A percentile compares a stretch with the other conserved stretches of the same genome.
Conservation (phyloP, 2,329 filamentous ascomycete genomes). For the Stagonosporopsis vannaccii region DNA sequence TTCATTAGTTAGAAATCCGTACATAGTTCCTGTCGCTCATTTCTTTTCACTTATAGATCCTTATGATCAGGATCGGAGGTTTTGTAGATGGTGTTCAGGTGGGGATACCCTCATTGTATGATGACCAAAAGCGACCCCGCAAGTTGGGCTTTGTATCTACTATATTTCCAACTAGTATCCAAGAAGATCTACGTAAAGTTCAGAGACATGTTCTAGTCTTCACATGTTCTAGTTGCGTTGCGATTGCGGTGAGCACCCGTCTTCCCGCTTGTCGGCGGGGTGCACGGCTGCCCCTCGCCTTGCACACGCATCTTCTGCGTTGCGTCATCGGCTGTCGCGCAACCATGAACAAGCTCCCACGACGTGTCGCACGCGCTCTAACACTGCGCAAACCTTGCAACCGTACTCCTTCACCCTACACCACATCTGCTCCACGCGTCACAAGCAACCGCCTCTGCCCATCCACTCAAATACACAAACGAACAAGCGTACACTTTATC, state of each 20-base stretch:
- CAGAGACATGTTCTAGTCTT: not conserved
- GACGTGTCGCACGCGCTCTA: conserved; percentile 15
- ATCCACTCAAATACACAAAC: not conserved
- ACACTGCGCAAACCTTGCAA: not conserved
- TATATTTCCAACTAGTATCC: not conserved
- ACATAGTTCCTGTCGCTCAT: conserved; percentile 8
- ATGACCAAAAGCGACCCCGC: conserved; percentile 14
- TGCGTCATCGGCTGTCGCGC: conserved; percentile 36
- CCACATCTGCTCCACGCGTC: not conserved
- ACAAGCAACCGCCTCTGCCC: not conserved
- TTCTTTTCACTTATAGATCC: conserved; percentile 1
- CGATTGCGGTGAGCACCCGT: not conserved
- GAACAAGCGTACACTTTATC: not conserved
- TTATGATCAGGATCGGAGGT: conserved; percentile 5
- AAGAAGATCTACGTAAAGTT: not conserved
- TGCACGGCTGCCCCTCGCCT: conserved; percentile 5
- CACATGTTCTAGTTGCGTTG: not conserved
- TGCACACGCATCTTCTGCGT: conserved; percentile 22
- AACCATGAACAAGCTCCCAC: conserved; percentile 27
- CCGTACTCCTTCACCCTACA: not conserved
- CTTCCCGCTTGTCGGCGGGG: conserved; percentile 10
- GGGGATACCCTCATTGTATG: conserved; percentile 23
- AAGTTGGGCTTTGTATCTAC: conserved; percentile 10
- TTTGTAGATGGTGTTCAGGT: conserved; percentile 19
- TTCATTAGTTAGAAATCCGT: not conserved